These are phyloP conservation scores for Fusarium tuaranense DNA, from an alignment of 2,329 filamentous ascomycete species.

Conservation along the genomic window DNA sequence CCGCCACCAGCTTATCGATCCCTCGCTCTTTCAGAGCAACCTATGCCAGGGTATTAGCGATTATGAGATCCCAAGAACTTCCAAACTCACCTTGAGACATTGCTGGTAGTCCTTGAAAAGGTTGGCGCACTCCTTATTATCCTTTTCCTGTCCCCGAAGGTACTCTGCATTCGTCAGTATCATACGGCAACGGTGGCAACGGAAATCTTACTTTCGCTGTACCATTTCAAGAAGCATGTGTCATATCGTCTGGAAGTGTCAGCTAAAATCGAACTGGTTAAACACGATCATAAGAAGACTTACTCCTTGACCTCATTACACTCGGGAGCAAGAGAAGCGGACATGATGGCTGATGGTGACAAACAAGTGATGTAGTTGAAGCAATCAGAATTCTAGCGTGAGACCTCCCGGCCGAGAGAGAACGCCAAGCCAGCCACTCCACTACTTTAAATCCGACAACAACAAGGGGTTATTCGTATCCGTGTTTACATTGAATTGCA, in stretches of 20 bases:
- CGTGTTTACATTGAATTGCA: background rate
- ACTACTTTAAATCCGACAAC: constrained; percentile 19
- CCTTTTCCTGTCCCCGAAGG: constrained; percentile 83
- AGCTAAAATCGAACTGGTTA: background rate
- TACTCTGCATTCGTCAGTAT: constrained; percentile 73
- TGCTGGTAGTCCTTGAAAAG: constrained; percentile 91
- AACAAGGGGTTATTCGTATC: background rate
- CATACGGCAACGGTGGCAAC: constrained; percentile 23
- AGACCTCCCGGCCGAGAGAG: constrained; percentile 8
- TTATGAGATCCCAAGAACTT: background rate
- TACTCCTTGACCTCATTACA: constrained; percentile 98
- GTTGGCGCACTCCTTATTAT: constrained; percentile 84
- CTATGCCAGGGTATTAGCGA: constrained; percentile 19
- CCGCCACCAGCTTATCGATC: constrained; percentile 92
- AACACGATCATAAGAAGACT: constrained; percentile 43
- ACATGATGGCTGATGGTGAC: constrained; percentile 70
- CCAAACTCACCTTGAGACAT: constrained; percentile 76
- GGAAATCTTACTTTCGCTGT: constrained; percentile 86
- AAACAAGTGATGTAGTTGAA: constrained; percentile 33
- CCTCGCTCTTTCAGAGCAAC: constrained; percentile 86
- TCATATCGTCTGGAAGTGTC: constrained; percentile 80
- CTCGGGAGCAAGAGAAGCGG: constrained; percentile 91
- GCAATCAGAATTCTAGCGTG: constrained; percentile 32
- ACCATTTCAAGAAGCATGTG: constrained; percentile 98
- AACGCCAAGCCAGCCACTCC: constrained; percentile 32